These are phyloP conservation scores for Leccinum broughii DNA, from an alignment of 768 basidiomycete genomes.

Conservation along the genomic window DNA sequence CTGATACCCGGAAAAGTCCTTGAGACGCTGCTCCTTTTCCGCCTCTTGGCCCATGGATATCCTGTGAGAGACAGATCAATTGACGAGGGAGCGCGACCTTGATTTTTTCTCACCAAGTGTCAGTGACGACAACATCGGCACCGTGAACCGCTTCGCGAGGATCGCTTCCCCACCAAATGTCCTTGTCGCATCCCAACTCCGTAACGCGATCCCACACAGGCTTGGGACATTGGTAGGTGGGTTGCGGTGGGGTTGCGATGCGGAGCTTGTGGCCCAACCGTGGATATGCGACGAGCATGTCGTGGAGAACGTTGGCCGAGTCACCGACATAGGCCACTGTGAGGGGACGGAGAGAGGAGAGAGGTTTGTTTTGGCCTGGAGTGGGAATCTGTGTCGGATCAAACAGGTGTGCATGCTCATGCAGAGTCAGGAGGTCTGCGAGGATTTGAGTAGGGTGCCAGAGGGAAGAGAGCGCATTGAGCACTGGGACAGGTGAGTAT, in stretches of 20 bases:
- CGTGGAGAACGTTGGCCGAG: conserved; percentile 92
- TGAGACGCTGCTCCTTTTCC: conserved; percentile 82
- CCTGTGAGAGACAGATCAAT: conserved; percentile 44
- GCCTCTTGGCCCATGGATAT: conserved; percentile 99
- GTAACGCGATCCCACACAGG: conserved; percentile 82
- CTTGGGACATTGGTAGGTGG: conserved; percentile 62
- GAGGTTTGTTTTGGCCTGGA: conserved; percentile 26
- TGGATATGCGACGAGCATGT: conserved; percentile 95
- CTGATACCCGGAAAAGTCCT: conserved; percentile 91
- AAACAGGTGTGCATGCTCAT: conserved; percentile 70
- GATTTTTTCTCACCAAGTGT: conserved; percentile 74
- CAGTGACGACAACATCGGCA: conserved; percentile 95
- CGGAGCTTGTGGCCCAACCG: conserved; percentile 85
- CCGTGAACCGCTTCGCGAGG: conserved; percentile 85
- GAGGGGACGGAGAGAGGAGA: conserved; percentile 67
- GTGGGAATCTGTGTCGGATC: conserved; percentile 24
- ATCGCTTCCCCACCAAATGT: conserved; percentile 72
- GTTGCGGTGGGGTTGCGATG: conserved; percentile 73
- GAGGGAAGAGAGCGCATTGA: conserved; percentile 93
- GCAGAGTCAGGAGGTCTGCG: conserved; percentile 88
- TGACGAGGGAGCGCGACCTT: not conserved
- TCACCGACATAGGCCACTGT: conserved; percentile 95
- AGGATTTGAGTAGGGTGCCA: conserved; percentile 98
- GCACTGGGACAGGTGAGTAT: conserved; percentile 89
- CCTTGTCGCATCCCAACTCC: conserved; percentile 69